Conservation (phyloP, 2,329 filamentous ascomycete species). For the Fusarium agapanthi region DNA sequence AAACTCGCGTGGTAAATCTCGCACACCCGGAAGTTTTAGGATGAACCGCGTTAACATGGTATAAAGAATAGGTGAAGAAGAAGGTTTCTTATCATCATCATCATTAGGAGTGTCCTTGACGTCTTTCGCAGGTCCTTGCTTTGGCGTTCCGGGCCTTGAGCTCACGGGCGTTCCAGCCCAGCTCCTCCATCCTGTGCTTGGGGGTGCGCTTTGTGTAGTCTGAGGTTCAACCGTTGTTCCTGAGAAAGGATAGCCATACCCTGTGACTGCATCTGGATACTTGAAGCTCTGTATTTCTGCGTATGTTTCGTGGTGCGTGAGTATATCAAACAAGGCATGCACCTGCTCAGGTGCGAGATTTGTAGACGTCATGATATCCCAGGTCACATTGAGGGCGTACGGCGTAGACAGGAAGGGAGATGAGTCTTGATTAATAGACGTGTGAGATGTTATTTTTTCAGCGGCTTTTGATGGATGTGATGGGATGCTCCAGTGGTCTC, state of each 20-base stretch:
- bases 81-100: slow-evolving; percentile 43
- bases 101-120: slow-evolving; percentile 5
- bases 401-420: background rate
- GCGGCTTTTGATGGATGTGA: background rate
- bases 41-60: slow-evolving; percentile 71
- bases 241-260: slow-evolving; percentile 76
- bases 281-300: slow-evolving; percentile 79
- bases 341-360: slow-evolving; percentile 53
- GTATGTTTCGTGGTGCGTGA: slow-evolving; percentile 68
- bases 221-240: slow-evolving; percentile 26
- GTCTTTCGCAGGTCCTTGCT: slow-evolving; percentile 31
- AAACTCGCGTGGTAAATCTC: slow-evolving; percentile 69
- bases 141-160: slow-evolving; percentile 42
- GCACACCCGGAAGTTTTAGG: slow-evolving; percentile 72
- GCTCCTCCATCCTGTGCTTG: slow-evolving; percentile 29
- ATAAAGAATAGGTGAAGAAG: slow-evolving; percentile 73
- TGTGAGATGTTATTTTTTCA: background rate
- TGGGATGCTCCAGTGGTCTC: background rate
- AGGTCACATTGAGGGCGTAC: slow-evolving; percentile 18
- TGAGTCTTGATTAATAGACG: background rate
- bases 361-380: slow-evolving; percentile 34
- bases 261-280: slow-evolving; percentile 66
- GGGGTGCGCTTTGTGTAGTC: slow-evolving; percentile 7
- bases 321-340: slow-evolving; percentile 66
- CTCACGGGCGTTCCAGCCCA: slow-evolving; percentile 37